phyloP scores from a whole-genome alignment of 2,329 filamentous ascomycete genomes.

The Rhynchosporium agropyri region DNA sequence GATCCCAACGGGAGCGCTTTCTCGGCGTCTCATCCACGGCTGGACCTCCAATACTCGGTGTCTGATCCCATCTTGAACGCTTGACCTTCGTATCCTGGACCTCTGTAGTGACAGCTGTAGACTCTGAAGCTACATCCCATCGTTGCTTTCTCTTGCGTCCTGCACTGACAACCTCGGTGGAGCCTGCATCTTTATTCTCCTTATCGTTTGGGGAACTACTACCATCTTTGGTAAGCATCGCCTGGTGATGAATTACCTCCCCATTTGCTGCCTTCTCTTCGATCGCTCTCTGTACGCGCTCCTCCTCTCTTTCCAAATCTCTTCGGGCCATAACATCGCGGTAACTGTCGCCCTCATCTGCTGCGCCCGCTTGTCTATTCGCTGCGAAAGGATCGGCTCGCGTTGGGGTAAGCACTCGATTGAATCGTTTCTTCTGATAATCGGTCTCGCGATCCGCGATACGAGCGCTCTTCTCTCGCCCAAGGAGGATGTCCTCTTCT shows the following conservation, averaged over 20 bases:
- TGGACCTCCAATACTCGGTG: constrained; percentile 61
- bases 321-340: constrained; percentile 87
- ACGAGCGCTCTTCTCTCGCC: constrained; percentile 83
- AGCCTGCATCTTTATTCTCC: constrained; percentile 71
- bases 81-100: constrained; percentile 59
- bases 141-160: constrained; percentile 88
- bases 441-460: constrained; percentile 94
- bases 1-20: constrained; percentile 88
- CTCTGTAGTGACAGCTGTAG: constrained; percentile 54
- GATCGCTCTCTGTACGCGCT: constrained; percentile 79
- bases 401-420: constrained; percentile 83
- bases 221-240: constrained; percentile 69
- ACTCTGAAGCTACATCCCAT: constrained; percentile 79
- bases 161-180: constrained; percentile 63
- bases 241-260: constrained; percentile 64
- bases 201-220: constrained; percentile 58
- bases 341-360: constrained; percentile 78
- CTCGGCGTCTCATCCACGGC: constrained; percentile 62
- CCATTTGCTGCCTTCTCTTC: constrained; percentile 67
- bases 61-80: constrained; percentile 86
- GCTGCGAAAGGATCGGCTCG: constrained; percentile 83
- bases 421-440: constrained; percentile 94
- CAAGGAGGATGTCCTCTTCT: constrained; percentile 86
- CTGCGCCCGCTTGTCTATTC: constrained; percentile 67
- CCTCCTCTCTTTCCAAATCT: constrained; percentile 91